Evolutionary conservation across 192 early-diverging fungal genomes (phyloP).

Genomic region (Coemansia aciculifera): DNA sequence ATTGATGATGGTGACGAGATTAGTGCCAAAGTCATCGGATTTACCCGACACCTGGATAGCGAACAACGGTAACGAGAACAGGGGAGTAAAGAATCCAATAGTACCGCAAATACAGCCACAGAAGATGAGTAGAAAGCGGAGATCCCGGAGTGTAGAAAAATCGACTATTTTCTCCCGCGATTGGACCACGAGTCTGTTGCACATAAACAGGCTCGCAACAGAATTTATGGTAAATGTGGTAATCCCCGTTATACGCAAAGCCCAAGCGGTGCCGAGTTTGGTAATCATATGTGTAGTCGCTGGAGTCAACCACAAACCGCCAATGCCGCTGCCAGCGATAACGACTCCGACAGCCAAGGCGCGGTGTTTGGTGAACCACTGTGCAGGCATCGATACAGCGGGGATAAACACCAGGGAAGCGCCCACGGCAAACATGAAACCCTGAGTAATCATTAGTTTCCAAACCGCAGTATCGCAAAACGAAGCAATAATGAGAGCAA

Average conservation of each 20-base stretch:
- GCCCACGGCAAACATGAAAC: constrained; percentile 55
- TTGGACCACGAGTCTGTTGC: constrained; percentile 19
- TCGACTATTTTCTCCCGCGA: constrained; percentile 46
- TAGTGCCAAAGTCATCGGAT: constrained; percentile 44
- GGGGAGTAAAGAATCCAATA: constrained; percentile 62
- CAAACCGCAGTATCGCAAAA: constrained; percentile 58
- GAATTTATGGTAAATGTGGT: constrained; percentile 46
- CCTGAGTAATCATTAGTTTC: constrained; percentile 65
- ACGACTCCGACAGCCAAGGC: constrained; percentile 57
- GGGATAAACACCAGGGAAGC: constrained; percentile 55
- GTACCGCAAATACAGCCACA: constrained; percentile 39
- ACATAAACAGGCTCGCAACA: constrained; percentile 49
- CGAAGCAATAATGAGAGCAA: constrained; percentile 56
- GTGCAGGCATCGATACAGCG: constrained; percentile 54
- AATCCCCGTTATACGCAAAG: constrained; percentile 56
- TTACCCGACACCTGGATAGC: constrained; percentile 48
- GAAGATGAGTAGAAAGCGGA: constrained; percentile 47
- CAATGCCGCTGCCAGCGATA: constrained; percentile 58
- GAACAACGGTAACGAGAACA: constrained; percentile 56
- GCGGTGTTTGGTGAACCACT: constrained; percentile 57
- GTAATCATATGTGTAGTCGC: constrained; percentile 50
- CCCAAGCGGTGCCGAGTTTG: constrained; percentile 55
- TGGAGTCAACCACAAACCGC: constrained; percentile 57
- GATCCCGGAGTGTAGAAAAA: constrained; percentile 46
- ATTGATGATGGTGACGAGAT: constrained; percentile 66